A percentile compares a stretch with the other conserved stretches of the same genome.
Evolutionary conservation across 163 green algal species (phyloP).

Genomic region (Prototheca wickerhamii): DNA sequence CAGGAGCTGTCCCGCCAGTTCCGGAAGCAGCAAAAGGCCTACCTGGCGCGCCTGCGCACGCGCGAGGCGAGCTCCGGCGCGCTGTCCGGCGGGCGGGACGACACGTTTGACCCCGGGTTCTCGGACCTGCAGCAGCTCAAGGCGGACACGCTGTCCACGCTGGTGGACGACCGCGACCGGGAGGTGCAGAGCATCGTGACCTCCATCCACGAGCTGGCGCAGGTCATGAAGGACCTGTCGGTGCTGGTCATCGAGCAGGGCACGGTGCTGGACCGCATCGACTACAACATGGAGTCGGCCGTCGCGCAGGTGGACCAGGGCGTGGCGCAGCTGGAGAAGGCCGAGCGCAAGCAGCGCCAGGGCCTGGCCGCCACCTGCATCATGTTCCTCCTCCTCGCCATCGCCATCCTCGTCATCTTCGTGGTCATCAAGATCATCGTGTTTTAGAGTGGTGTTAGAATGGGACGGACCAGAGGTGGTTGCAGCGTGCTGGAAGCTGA

Average conservation of each 20-base stretch:
- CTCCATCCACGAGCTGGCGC: conserved; percentile 67
- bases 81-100: conserved; percentile 20
- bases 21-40: conserved; percentile 83
- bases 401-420: conserved; percentile 86
- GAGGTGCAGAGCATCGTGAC: conserved; percentile 58
- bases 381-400: conserved; percentile 71
- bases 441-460: conserved; percentile 2
- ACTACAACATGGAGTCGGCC: conserved; percentile 89
- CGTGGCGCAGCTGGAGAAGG: conserved; percentile 68
- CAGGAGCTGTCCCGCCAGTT: conserved; percentile 84
- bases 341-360: conserved; percentile 81
- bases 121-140: conserved; percentile 47
- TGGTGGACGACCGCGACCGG: conserved; percentile 53
- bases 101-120: conserved; percentile 61
- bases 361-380: conserved; percentile 82
- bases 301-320: conserved; percentile 58
- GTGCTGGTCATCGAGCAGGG: conserved; percentile 97
- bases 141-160: conserved; percentile 58
- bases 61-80: conserved; percentile 49
- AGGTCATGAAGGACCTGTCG: conserved; percentile 95
- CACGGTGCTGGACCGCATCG: conserved; percentile 94
- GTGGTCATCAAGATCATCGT: conserved; percentile 36
- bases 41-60: conserved; percentile 75
- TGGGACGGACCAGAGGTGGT: too few relatives aligned
- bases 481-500: too few relatives aligned